These are phyloP conservation scores for Aschersonia sp. DNA, from an alignment of 2,329 filamentous ascomycete species.

Conservation along the genomic window DNA sequence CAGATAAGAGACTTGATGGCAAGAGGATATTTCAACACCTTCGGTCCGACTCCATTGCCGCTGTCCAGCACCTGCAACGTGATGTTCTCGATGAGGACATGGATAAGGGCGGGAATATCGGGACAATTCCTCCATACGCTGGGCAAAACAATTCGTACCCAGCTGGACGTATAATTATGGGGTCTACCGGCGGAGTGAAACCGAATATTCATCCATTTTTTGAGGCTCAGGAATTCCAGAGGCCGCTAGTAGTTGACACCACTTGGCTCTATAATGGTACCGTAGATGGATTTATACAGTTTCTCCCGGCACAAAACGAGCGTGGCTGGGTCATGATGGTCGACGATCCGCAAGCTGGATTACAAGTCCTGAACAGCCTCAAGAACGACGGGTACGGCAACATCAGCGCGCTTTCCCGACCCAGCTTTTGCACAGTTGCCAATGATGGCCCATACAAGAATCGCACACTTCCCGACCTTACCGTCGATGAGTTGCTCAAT, in stretches of 20 bases:
- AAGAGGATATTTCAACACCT: conserved; percentile 15
- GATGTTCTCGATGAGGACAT: conserved; percentile 3
- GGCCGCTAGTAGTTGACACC: conserved; percentile 16
- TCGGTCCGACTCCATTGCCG: conserved; percentile 14
- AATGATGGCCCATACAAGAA: neutral
- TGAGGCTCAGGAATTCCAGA: conserved; percentile 17
- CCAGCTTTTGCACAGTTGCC: neutral
- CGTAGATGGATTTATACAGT: conserved; percentile 14
- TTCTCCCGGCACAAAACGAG: conserved; percentile 10
- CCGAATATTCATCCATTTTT: conserved; percentile 13
- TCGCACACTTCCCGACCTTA: neutral
- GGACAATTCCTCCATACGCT: conserved; percentile 20
- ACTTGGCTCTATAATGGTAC: conserved; percentile 12
- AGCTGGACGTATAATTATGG: conserved; percentile 10
- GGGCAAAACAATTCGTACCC: conserved; percentile 9
- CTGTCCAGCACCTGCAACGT: conserved; percentile 11
- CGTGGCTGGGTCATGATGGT: conserved; percentile 13
- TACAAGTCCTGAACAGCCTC: conserved; percentile 11
- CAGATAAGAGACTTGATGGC: neutral
- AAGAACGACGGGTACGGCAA: conserved; percentile 10
- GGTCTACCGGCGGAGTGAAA: conserved; percentile 1
- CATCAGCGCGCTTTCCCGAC: neutral
- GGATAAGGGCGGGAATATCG: conserved; percentile 17
- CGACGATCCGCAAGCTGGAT: conserved; percentile 9
- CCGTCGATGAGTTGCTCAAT: conserved; percentile 2